These are phyloP conservation scores for Planoprotostelium fungivorum DNA, from an alignment of 78 protist genomes.

Conservation along the genomic window DNA sequence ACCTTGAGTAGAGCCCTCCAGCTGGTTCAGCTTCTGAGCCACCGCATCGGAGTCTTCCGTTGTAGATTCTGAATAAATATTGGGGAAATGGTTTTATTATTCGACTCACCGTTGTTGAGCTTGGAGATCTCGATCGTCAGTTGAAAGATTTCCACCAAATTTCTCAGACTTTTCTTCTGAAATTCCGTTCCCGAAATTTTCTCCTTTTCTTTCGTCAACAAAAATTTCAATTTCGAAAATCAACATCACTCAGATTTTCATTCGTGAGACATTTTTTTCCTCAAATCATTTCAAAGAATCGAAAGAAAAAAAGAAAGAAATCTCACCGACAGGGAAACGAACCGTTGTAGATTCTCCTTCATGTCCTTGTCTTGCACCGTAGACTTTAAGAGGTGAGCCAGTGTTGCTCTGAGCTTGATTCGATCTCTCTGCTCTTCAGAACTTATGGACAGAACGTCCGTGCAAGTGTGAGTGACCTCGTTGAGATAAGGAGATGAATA, in stretches of 20 bases:
- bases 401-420: background rate
- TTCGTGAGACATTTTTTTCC: too few relatives aligned
- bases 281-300: too few relatives aligned
- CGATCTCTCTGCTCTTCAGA: background rate
- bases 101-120: background rate
- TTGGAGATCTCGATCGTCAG: background rate
- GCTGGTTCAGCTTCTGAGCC: background rate
- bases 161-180: background rate
- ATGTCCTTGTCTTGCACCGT: background rate
- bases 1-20: background rate
- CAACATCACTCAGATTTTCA: too few relatives aligned
- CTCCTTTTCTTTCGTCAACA: too few relatives aligned
- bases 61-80: background rate
- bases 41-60: background rate
- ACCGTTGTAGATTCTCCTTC: background rate
- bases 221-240: too few relatives aligned
- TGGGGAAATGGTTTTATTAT: too few relatives aligned
- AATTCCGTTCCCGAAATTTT: background rate
- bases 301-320: too few relatives aligned
- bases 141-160: background rate
- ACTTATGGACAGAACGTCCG: background rate
- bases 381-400: background rate
- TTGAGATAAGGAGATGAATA: background rate
- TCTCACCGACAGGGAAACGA: background rate
- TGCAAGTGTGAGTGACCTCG: background rate